Conservation (phyloP, 2,329 filamentous ascomycete species). For the Zarea fungicola region DNA sequence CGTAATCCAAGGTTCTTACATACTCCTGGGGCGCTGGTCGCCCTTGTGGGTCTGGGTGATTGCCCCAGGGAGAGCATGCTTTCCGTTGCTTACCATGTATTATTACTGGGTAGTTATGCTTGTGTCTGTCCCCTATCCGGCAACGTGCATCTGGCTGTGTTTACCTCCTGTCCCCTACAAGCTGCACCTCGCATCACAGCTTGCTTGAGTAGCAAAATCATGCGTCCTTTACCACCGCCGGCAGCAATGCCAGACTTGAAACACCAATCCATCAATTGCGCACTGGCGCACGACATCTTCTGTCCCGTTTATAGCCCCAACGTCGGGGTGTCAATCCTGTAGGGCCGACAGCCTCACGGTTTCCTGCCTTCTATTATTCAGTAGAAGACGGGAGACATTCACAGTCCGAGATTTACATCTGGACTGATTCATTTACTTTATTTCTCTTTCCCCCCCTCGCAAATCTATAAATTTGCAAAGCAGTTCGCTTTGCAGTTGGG, state of each 20-base stretch:
- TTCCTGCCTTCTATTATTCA: slow-evolving; percentile 21
- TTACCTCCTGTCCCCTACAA: too few relatives aligned
- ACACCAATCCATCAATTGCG: neutral
- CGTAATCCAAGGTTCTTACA: too few relatives aligned
- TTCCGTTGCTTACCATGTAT: too few relatives aligned
- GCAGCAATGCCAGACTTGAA: neutral
- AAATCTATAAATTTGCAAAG: neutral
- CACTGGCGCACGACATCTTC: slow-evolving; percentile 15
- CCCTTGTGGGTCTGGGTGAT: too few relatives aligned
- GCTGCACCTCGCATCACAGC: too few relatives aligned
- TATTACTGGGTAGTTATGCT: too few relatives aligned
- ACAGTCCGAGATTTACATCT: neutral
- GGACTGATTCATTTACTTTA: neutral
- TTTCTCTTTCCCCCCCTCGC: too few relatives aligned
- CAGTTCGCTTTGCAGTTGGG: neutral
- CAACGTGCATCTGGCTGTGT: too few relatives aligned
- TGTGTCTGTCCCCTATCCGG: too few relatives aligned
- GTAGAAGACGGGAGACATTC: slow-evolving; percentile 16
- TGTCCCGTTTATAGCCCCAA: slow-evolving; percentile 43
- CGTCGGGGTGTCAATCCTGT: slow-evolving; percentile 43
- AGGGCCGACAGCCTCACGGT: slow-evolving; percentile 23
- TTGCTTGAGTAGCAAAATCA: neutral
- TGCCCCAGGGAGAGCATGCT: too few relatives aligned
- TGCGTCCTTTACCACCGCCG: neutral
- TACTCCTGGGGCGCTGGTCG: too few relatives aligned